Percentiles rank a stretch among this genome's conserved stretches.
Evolutionary conservation across 345 rosid species (phyloP).

Genomic region (Boechera retrofracta): DNA sequence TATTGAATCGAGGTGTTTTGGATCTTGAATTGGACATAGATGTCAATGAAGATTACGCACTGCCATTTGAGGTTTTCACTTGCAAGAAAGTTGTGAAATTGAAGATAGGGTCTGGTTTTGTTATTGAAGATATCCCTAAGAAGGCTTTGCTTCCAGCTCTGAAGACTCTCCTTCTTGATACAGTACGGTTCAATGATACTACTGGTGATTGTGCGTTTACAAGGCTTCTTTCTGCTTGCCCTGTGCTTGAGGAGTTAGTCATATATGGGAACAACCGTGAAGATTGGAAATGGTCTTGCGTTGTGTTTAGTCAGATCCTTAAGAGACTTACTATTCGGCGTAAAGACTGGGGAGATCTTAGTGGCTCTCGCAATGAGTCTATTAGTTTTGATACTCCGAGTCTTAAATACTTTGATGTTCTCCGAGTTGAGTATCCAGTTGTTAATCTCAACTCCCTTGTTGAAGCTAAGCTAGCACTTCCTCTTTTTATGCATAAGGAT

Average conservation of each 20-base stretch:
- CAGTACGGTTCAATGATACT: neutral
- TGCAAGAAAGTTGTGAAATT: conserved; percentile 3
- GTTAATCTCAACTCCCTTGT: conserved; percentile 9
- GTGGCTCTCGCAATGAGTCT: neutral
- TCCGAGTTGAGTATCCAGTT: conserved; percentile 1
- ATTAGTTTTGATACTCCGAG: neutral
- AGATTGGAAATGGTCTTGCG: neutral
- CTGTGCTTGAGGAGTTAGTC: conserved; percentile 1
- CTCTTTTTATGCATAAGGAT: neutral
- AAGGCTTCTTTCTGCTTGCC: neutral
- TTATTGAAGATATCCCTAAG: neutral
- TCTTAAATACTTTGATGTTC: neutral
- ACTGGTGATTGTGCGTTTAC: conserved; percentile 2
- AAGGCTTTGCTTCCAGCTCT: neutral
- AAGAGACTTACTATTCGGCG: neutral
- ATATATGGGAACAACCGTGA: neutral
- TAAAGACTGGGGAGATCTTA: neutral
- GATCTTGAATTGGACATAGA: neutral
- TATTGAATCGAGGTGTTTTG: neutral
- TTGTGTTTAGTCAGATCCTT: neutral
- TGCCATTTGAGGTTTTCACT: neutral
- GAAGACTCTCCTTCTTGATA: neutral
- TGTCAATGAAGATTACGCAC: neutral
- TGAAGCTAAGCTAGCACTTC: neutral
- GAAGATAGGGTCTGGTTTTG: neutral